Evolutionary conservation across 176 grass and related monocot species (phyloP), one percentile per base, ranked within the genome.

Genomic region (Alloteropsis semialata): DNA sequence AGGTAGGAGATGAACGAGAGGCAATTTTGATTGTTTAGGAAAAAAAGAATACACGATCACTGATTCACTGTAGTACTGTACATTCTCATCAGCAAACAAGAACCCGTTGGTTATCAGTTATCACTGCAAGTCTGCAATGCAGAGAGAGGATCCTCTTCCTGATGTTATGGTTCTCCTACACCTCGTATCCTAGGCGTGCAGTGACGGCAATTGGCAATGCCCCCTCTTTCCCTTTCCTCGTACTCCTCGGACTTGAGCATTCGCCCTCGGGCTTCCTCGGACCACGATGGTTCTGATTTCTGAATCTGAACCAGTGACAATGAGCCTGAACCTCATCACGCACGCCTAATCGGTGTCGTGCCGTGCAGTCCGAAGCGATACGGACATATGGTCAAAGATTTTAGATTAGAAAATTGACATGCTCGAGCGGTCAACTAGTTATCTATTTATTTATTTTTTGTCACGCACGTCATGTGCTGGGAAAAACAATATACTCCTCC

Each of bases 231-330:
- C 24, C 25, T 29, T 21, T 14, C 27, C 76, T 64, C 10, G 58
- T 48, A 30, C n/a, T n/a, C n/a, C n/a, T n/a, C n/a, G n/a, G n/a
- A n/a, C n/a, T n/a, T n/a, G n/a, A n/a, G n/a, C n/a, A n/a, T n/a
- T n/a, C n/a, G n/a, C n/a, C n/a, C n/a, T n/a, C n/a, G n/a, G n/a
- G 42, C 83, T 64, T 42, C 61, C 55, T 62, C 57, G 54, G 42
- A 77, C 50, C 53, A 28, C 0, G 64, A 71, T 6, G 22, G 10
- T 5, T 48, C 38, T 29, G 15, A 22, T 19, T 19, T 37, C 39
- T 37, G 73, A 39, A 25, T 33, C 5, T 70, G 72, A 25, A 38
- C 50, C 27, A n/a, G n/a, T n/a, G n/a, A n/a, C n/a, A n/a, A n/a
- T 37, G 72, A 36, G 27, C 50, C 1, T 36, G 70, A 22, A 37